Base-by-base conservation (phyloP, 2,329 filamentous ascomycete species). In the Alternaria novae-zelandiae region DNA sequence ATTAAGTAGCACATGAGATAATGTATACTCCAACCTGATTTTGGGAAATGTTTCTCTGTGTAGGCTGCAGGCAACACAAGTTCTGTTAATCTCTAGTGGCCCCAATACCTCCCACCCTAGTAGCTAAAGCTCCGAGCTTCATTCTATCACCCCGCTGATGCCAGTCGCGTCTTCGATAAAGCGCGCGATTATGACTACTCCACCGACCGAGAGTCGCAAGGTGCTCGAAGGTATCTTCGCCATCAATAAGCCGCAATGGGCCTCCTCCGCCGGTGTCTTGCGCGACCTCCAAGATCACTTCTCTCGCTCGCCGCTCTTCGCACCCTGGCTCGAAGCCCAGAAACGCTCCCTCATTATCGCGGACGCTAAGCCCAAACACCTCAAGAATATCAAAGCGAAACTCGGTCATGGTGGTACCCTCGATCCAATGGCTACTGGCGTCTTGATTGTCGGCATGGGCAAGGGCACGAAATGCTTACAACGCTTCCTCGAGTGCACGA, bases 331-430 rank as follows among this genome's bases (percentile, higher is more conserved):
- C 62, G 83, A 89, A 28, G 82, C 86, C 56, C 89, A 94, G 70
- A 84, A 84, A 59, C 84, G 83, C 51, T 87, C 15, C 81, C 83
- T 69, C 90, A 92, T 78, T 82, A 82, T 62, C 83, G 86, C 61
- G 83, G 44, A 65, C 21, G 66, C 84, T 61, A 88, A 91, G 76
- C 86, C 86, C 70, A 85, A 86, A 70, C 87, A 90, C 64, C 80
- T 82, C 51, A 69, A 72, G 4, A 74, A 76, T 23, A 70, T 79
- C 28, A 88, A 92, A 66, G 90, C 98, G 71, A 99, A 98, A 84
- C 92, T 98, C 75, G 96, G 96, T 32, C 96, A 99, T 82, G 96
- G 96, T 64, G 96, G 96, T 46, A 99, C 96, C 2, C 87, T 99
- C 17, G 96, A 99, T 76, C 96, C 96, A 25, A 86, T 97, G 73